Evolutionary conservation across 352 stramenopile genomes (phyloP), one percentile per base, ranked within the genome.

Genomic region (Pythium dissimile): DNA sequence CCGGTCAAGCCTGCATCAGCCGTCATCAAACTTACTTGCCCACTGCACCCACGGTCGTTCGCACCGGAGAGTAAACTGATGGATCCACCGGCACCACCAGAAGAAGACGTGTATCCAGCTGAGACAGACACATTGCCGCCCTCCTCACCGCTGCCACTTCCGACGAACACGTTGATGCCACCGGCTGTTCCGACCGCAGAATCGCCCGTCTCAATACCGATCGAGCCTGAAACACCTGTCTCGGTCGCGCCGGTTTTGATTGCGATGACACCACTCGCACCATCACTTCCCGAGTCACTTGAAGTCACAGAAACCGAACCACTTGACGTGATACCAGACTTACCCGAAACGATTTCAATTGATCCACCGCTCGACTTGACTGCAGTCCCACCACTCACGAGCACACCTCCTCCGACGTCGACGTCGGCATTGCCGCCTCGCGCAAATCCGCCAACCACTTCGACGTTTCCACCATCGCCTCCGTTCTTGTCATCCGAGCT

Each of bases 401-500:
- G 43, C 32, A 87, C 46, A 23, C 44, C 41, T 13, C 73, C 79
- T 53, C 66, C 72, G 56, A 67, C 53, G 59, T 89, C 76, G 6
- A 24, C 23, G 2, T 34, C 61, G 27, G 48, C 58, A 59, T 78
- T 84, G 31, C 54, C 55, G 2, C 80, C 80, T 54, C 57, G 50
- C 20, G 80, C 70, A 20, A 62, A 46, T 20, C 83, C 83, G 24
- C 77, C 81, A 12, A 47, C 20, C 37, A 93, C 63, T 8, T 69
- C 53, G n/a, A 90, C 54, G 54, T 66, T 48, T 41, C 80, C 80
- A 23, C 80, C 80, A 38, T 82, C 75, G 27, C 84, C 84, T 39
- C 77, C 77, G 46, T 79, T 66, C 23, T 78, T 84, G 20, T 80
- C 70, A 46, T 84, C 73, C 20, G 26, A 66, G 21, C 68, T 82